phyloP scores from a whole-genome alignment of 176 grass and related monocot genomes.

The Hordeum vulgare region MorexV3_pseudomolecules_assembly NC_058520.1:573091814-573092313 shows the following conservation, averaged over 20 bases:
- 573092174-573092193: neutral
- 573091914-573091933: constrained; percentile 66
- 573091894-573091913: constrained; percentile 32
- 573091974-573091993: constrained; percentile 77
- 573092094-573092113: constrained; percentile 2
- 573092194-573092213: neutral
- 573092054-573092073: constrained; percentile 51
- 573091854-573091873: neutral
- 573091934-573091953: constrained; percentile 52
- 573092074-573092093: constrained; percentile 57
- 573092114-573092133: neutral
- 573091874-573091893: constrained; percentile 14
- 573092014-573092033: constrained; percentile 73
- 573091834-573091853: neutral
- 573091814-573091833: neutral
- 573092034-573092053: constrained; percentile 50
- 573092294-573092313: neutral
- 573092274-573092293: neutral
- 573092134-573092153: neutral
- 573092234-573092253: neutral
- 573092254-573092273: neutral
- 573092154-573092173: neutral
- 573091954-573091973: constrained; percentile 66
- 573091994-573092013: constrained; percentile 59
- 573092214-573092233: constrained; percentile 12